Conservation (phyloP, 495 filamentous ascomycete genomes). For the Aspergillus wentii region DNA sequence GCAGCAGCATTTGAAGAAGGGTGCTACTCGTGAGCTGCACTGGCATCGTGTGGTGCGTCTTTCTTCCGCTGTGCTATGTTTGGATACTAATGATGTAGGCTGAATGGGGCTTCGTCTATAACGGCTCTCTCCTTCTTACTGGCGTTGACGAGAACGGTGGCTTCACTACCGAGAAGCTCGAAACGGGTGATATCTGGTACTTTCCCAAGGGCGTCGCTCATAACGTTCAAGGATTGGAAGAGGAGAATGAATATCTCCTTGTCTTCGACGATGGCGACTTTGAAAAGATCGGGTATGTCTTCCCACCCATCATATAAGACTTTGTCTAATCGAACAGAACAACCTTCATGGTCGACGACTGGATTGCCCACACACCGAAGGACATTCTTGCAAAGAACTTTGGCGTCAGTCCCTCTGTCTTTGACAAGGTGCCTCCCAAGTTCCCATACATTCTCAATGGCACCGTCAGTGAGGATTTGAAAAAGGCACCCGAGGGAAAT, state of each 20-base stretch:
- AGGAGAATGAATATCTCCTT: slow-evolving; percentile 62
- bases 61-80: background rate
- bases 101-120: slow-evolving; percentile 61
- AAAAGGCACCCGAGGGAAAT: slow-evolving; percentile 42
- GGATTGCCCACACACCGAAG: slow-evolving; percentile 58
- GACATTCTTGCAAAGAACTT: slow-evolving; percentile 63
- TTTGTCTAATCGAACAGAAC: slow-evolving; percentile 29
- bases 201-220: slow-evolving; percentile 62
- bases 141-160: slow-evolving; percentile 56
- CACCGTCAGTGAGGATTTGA: slow-evolving; percentile 42
- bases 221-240: slow-evolving; percentile 51
- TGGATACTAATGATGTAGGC: slow-evolving; percentile 34
- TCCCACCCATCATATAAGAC: background rate
- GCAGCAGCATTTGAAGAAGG: slow-evolving; percentile 60
- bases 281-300: slow-evolving; percentile 31
- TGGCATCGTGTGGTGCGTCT: slow-evolving; percentile 58
- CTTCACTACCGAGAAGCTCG: slow-evolving; percentile 49
- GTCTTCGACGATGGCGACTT: slow-evolving; percentile 60
- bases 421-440: slow-evolving; percentile 49
- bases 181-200: slow-evolving; percentile 62
- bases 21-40: slow-evolving; percentile 58
- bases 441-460: slow-evolving; percentile 59
- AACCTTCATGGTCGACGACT: slow-evolving; percentile 61
- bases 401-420: slow-evolving; percentile 49
- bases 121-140: slow-evolving; percentile 50